These are phyloP conservation scores for Nitzschia putrida DNA, from an alignment of 108 stramenopile species.

Conservation along the genomic window DNA sequence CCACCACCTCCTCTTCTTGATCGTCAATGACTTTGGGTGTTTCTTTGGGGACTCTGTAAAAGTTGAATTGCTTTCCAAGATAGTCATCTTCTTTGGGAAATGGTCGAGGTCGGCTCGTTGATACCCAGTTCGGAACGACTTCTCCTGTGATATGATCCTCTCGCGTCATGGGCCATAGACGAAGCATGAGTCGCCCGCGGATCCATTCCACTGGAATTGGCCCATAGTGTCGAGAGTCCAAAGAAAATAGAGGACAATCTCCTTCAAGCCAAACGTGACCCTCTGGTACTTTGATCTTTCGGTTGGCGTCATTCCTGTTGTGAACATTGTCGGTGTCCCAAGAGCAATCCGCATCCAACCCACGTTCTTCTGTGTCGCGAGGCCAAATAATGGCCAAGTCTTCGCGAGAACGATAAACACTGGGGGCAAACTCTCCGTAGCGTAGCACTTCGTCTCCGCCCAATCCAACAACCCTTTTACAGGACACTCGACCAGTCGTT, in stretches of 20 bases:
- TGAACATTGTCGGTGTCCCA: not conserved
- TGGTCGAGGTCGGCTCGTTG: slow-evolving; percentile 34
- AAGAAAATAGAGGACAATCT: slow-evolving; percentile 88
- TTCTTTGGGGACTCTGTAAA: slow-evolving; percentile 25
- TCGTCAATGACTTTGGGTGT: no score
- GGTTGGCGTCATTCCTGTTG: not conserved
- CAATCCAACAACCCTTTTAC: slow-evolving; percentile 76
- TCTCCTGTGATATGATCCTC: slow-evolving; percentile 9
- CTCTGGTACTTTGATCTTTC: slow-evolving; percentile 60
- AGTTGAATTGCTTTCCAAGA: slow-evolving; percentile 31
- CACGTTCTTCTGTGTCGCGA: slow-evolving; percentile 20
- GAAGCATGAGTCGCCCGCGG: slow-evolving; percentile 65
- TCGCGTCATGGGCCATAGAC: slow-evolving; percentile 68
- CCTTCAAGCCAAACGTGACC: slow-evolving; percentile 94
- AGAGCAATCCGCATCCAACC: not conserved
- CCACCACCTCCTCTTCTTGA: no score
- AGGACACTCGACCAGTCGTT: slow-evolving; percentile 38
- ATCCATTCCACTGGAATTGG: slow-evolving; percentile 76
- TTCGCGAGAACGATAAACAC: slow-evolving; percentile 35
- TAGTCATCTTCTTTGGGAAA: slow-evolving; percentile 31
- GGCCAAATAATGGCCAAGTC: slow-evolving; percentile 44
- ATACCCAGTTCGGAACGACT: slow-evolving; percentile 7
- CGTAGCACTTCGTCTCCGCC: slow-evolving; percentile 56
- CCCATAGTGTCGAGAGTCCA: slow-evolving; percentile 91
- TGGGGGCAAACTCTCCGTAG: slow-evolving; percentile 60